These are phyloP conservation scores for Aspergillus egyptiacus DNA, from an alignment of 495 filamentous ascomycete genomes.

Conservation along the genomic window DNA sequence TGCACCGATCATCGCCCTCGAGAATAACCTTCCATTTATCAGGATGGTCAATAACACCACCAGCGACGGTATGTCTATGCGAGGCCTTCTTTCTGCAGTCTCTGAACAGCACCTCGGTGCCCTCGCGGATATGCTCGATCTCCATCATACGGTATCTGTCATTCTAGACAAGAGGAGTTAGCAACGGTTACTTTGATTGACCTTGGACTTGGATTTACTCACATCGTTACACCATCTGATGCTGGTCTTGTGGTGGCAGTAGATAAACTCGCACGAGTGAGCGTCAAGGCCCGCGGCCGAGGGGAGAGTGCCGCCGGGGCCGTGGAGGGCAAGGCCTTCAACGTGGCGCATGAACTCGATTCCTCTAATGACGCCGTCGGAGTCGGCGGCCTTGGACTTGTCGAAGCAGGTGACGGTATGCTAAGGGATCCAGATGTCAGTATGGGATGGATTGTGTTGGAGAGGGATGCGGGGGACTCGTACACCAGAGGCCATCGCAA, in stretches of 20 bases:
- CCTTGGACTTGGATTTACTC: no score
- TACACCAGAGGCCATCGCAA: background rate
- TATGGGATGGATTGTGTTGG: background rate
- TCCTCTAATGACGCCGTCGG: background rate
- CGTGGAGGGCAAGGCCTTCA: background rate
- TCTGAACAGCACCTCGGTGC: background rate
- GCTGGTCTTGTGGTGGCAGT: background rate
- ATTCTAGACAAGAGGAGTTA: no score
- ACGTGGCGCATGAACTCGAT: background rate
- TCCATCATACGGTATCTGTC: background rate
- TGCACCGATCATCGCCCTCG: background rate
- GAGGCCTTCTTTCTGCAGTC: background rate
- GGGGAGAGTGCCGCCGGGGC: background rate
- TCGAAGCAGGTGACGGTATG: background rate
- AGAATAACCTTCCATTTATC: background rate
- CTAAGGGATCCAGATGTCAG: background rate
- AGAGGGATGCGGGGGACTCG: background rate
- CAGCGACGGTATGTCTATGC: background rate
- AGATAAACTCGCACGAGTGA: background rate
- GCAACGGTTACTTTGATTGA: no score
- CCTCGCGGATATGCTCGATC: background rate
- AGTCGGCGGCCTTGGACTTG: background rate
- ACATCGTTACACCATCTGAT: slow-evolving; percentile 1
- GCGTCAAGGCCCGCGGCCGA: background rate
- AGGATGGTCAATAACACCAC: background rate